phyloP scores from a whole-genome alignment of 129 eudicot genomes.

The Centella asiatica region DNA sequence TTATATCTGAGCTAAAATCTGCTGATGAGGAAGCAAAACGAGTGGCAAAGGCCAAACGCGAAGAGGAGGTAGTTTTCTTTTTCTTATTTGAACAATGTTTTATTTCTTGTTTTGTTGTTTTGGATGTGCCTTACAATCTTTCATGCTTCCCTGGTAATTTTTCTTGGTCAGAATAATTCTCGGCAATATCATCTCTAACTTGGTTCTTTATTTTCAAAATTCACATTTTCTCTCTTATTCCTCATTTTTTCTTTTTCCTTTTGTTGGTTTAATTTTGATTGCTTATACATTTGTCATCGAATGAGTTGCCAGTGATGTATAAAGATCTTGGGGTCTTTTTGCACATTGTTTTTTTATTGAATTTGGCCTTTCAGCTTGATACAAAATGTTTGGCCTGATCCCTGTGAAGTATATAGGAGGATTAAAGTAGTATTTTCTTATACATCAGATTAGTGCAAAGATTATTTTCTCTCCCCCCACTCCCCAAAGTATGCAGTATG shows the following conservation, averaged over 20 bases:
- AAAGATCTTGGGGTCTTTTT: too few relatives aligned
- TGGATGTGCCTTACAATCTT: not conserved
- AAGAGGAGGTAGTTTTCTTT: slow-evolving; percentile 56
- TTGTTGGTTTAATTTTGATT: not conserved
- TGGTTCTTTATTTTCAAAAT: too few relatives aligned
- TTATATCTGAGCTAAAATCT: slow-evolving; percentile 65
- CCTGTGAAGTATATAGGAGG: too few relatives aligned
- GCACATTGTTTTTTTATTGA: too few relatives aligned
- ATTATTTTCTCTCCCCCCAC: too few relatives aligned
- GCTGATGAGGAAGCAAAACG: slow-evolving; percentile 56
- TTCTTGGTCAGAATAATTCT: not conserved
- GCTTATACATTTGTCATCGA: not conserved
- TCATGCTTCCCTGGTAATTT: not conserved
- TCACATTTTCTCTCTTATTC: not conserved
- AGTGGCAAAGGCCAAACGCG: slow-evolving; percentile 55
- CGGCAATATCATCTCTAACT: too few relatives aligned
- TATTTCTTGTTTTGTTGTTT: not conserved
- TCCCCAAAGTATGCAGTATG: too few relatives aligned
- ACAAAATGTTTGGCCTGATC: too few relatives aligned
- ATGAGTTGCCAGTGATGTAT: too few relatives aligned
- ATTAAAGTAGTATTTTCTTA: too few relatives aligned
- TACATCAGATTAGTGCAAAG: too few relatives aligned
- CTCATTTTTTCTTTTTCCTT: not conserved
- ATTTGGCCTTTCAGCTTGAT: too few relatives aligned
- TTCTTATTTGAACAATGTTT: not conserved